Evolutionary conservation across 306 rosid genomes (phyloP), one percentile per base, ranked within the genome.

Genomic region (Medicago ruthenica): DNA sequence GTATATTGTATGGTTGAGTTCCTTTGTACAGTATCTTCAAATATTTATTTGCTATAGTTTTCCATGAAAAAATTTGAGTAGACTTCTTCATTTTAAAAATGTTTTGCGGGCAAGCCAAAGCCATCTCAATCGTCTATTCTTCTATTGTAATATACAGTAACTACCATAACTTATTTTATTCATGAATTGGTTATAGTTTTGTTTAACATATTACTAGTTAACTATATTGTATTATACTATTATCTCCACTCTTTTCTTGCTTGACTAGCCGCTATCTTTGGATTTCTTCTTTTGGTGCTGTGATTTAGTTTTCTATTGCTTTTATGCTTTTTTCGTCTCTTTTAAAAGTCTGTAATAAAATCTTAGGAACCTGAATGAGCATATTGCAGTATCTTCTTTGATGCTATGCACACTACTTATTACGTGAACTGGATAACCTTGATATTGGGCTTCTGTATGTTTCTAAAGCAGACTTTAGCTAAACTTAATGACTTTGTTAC

Each of bases 261-360:
- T 63, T 62, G 67, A 53, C 24, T 62, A 71, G 58, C 53, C 27
- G 62, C 58, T 63, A 8, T 22, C 41, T 39, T 20, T 31, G 20
- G 45, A 78, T n/a, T 73, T 60, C 45, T 61, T 70, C 40, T 31
- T 37, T 62, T 39, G 47, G 27, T 79, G 17, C 47, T 79, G 65
- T 36, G 6, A 62, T 79, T 37, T 13, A 15, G 63, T 62, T 9
- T n/a, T 39, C 27, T 22, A 18, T 34, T 63, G n/a, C 7, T 75
- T 63, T 63, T 74, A 11, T 75, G 62, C 71, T 18, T 47, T 47
- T 37, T 4, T 12, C 20, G 8, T 63, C 74, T 14, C 62, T 20
- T 9, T 24, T 51, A 59, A 73, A 67, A 50, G 44, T 50, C 5
- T 77, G 47, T 27, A 64, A 54, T 68, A 10, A 1, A 4, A n/a